A percentile compares a stretch with the other conserved stretches of the same genome.
phyloP scores from a whole-genome alignment of 2,329 filamentous ascomycete genomes.

The Rutstroemia sp. region DNA sequence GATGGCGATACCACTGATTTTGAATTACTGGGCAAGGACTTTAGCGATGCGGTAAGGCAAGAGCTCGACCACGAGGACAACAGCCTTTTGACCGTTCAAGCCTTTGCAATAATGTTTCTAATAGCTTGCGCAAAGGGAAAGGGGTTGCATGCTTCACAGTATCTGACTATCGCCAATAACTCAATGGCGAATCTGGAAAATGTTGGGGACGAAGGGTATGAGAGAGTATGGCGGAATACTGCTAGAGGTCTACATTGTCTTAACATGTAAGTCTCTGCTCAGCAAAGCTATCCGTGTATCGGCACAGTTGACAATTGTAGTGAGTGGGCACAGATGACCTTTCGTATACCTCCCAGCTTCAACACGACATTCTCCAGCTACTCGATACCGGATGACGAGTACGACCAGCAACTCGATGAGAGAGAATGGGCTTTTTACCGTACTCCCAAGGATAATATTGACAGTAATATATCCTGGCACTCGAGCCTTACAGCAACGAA shows the following conservation, averaged over 20 bases:
- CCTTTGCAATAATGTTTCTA: conserved; percentile 29
- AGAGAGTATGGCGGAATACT: conserved; percentile 25
- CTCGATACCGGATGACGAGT: conserved; percentile 11
- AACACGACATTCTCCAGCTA: neutral
- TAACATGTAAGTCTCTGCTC: conserved; percentile 26
- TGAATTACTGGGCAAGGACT: conserved; percentile 21
- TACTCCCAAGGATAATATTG: conserved; percentile 13
- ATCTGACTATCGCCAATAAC: conserved; percentile 24
- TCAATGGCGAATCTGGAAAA: conserved; percentile 14
- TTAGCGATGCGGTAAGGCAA: conserved; percentile 21
- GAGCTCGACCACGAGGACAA: conserved; percentile 20
- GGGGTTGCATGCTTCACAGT: conserved; percentile 23
- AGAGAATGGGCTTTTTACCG: conserved; percentile 24
- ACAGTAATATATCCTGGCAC: conserved; percentile 15
- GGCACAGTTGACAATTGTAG: conserved; percentile 22
- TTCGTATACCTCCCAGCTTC: conserved; percentile 19
- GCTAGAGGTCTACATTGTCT: conserved; percentile 28
- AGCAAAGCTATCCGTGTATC: neutral
- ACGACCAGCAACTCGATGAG: conserved; percentile 14
- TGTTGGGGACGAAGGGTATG: conserved; percentile 13
- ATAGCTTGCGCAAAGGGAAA: conserved; percentile 24
- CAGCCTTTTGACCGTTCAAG: conserved; percentile 25
- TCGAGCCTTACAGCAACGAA: conserved; percentile 22
- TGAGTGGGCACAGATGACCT: conserved; percentile 31
- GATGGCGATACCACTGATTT: conserved; percentile 22